These are phyloP conservation scores for Scheffersomyces amazonensis DNA, from an alignment of 805 yeast genomes.

Conservation along the genomic window DNA sequence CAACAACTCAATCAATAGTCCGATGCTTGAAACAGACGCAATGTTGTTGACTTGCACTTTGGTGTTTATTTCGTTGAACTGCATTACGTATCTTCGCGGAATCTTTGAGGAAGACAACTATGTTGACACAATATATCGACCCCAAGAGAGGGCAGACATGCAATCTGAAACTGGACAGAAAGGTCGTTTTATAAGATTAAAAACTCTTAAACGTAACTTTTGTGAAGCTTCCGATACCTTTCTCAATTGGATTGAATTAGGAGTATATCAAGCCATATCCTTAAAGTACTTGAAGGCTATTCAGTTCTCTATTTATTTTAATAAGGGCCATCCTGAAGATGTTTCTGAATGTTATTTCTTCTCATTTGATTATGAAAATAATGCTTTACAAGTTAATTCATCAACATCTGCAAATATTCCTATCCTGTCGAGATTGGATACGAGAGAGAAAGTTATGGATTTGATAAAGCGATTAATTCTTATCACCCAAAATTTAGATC, in stretches of 20 bases:
- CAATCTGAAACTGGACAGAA: too few relatives aligned
- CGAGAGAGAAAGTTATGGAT: constrained; percentile 45
- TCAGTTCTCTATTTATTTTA: constrained; percentile 44
- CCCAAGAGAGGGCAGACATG: too few relatives aligned
- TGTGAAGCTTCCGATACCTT: constrained; percentile 47
- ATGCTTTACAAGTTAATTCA: constrained; percentile 5
- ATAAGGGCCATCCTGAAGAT: constrained; percentile 39
- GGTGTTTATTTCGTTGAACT: constrained; percentile 52
- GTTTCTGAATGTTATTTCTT: constrained; percentile 53
- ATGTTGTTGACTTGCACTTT: too few relatives aligned
- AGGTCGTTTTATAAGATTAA: too few relatives aligned
- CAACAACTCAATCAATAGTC: too few relatives aligned
- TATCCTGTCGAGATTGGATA: constrained; percentile 29
- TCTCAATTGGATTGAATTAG: constrained; percentile 52
- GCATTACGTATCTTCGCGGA: constrained; percentile 55
- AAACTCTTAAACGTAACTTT: constrained; percentile 45
- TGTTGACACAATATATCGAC: constrained; percentile 46
- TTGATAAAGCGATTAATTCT: constrained; percentile 51
- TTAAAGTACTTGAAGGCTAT: constrained; percentile 41
- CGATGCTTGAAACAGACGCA: too few relatives aligned
- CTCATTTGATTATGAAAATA: constrained; percentile 38
- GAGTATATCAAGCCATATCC: constrained; percentile 45
- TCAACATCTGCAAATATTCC: constrained; percentile 2
- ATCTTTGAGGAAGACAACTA: constrained; percentile 55
- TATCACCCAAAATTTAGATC: constrained; percentile 51